These are phyloP conservation scores for Sisymbrium altissimum DNA, from an alignment of 345 rosid species.

Conservation along the genomic window DNA sequence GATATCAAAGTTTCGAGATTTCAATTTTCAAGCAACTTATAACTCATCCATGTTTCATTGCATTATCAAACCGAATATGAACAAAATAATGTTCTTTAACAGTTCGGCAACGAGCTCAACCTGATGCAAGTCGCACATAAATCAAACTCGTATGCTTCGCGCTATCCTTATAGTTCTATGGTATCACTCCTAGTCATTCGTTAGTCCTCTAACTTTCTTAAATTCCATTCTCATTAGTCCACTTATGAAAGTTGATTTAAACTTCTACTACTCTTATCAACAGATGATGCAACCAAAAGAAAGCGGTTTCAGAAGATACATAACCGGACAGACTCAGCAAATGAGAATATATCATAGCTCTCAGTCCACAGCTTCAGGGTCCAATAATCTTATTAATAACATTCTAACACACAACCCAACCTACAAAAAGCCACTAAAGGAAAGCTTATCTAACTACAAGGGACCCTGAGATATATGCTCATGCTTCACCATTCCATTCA, in stretches of 20 bases:
- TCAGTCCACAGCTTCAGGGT: neutral
- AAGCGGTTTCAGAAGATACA: too few relatives aligned
- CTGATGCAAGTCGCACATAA: neutral
- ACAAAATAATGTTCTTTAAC: neutral
- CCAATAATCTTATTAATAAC: neutral
- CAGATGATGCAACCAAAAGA: neutral
- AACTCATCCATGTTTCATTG: neutral
- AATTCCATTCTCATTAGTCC: constrained; percentile 2
- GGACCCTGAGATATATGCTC: neutral
- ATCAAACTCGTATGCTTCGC: neutral
- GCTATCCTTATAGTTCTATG: neutral
- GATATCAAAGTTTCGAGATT: neutral
- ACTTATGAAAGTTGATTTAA: neutral
- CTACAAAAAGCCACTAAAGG: neutral
- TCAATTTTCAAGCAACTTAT: constrained; percentile 1
- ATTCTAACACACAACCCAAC: neutral
- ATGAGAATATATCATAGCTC: neutral
- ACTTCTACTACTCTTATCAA: neutral
- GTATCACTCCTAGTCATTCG: neutral
- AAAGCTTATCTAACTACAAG: neutral
- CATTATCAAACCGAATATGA: neutral
- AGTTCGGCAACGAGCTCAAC: neutral
- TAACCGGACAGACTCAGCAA: neutral
- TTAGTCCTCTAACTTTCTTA: neutral
- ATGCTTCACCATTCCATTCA: neutral